These are phyloP conservation scores for Ogataea salicorniae DNA, from an alignment of 805 yeast species.

Conservation along the genomic window DNA sequence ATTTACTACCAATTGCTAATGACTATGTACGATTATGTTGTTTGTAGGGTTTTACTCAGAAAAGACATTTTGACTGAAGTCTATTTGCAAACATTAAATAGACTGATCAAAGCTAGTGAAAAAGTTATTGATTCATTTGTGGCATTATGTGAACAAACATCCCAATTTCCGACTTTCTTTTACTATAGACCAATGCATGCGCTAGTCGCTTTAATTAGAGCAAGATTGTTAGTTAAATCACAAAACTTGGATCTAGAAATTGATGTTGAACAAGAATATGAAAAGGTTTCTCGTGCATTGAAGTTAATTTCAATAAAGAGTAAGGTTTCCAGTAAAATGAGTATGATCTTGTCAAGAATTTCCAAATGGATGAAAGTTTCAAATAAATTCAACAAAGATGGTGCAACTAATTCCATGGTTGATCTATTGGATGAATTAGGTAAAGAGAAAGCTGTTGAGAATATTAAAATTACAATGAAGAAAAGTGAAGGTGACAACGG, in stretches of 20 bases:
- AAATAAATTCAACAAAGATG: conserved; percentile 36
- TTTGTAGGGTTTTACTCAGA: conserved; percentile 34
- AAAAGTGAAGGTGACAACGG: conserved; percentile 25
- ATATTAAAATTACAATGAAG: conserved; percentile 23
- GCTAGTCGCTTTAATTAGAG: conserved; percentile 41
- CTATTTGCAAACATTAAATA: conserved; percentile 34
- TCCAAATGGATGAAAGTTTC: conserved; percentile 37
- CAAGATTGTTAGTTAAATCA: conserved; percentile 41
- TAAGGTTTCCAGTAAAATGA: conserved; percentile 32
- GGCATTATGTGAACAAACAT: conserved; percentile 34
- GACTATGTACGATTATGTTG: conserved; percentile 48
- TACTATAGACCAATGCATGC: conserved; percentile 52
- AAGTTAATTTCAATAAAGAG: conserved; percentile 19
- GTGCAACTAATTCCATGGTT: conserved; percentile 53
- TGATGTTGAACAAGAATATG: conserved; percentile 29
- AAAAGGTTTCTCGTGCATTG: conserved; percentile 23
- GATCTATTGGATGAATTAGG: conserved; percentile 50
- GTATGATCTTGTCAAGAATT: conserved; percentile 30
- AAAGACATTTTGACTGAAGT: conserved; percentile 29
- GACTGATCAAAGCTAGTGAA: conserved; percentile 42
- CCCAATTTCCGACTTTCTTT: conserved; percentile 44
- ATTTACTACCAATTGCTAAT: conserved; percentile 46
- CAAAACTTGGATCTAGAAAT: conserved; percentile 32
- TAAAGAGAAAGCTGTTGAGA: conserved; percentile 40
- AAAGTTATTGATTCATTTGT: conserved; percentile 42